Evolutionary conservation across 106 monocot genomes (phyloP).

Genomic region (Hemerocallis citrina): DNA sequence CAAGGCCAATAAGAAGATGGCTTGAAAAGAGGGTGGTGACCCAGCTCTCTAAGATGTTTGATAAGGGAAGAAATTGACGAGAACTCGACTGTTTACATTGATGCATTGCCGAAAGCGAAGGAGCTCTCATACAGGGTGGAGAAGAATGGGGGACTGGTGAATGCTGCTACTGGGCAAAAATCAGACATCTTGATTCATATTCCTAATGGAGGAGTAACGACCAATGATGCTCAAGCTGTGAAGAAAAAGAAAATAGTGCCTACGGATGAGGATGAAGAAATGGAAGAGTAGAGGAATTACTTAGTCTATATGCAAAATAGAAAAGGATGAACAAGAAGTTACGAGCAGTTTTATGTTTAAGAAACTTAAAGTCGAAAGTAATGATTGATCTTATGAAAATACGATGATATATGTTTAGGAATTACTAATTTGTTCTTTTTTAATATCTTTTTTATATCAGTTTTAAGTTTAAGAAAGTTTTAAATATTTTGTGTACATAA

Average conservation of each 20-base stretch:
- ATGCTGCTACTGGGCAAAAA: constrained; percentile 33
- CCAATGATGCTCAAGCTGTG: constrained; percentile 28
- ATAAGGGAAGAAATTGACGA: constrained; percentile 65
- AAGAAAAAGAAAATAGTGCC: constrained; percentile 37
- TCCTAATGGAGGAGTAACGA: constrained; percentile 16
- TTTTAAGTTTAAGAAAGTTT: no score
- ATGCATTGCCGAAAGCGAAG: constrained; percentile 33
- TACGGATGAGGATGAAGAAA: constrained; percentile 16
- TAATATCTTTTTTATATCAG: no score
- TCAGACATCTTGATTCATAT: constrained; percentile 46
- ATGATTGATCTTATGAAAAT: no score
- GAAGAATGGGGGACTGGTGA: constrained; percentile 50
- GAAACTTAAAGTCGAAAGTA: no score
- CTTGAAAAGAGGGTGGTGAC: constrained; percentile 84
- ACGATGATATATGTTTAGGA: no score
- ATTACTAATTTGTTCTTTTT: no score
- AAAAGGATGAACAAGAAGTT: no score
- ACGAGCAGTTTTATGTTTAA: no score
- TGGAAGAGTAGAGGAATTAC: no score
- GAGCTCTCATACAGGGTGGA: constrained; percentile 44
- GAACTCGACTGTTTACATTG: constrained; percentile 51
- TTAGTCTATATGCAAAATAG: no score
- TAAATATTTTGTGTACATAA: no score
- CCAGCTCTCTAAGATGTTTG: constrained; percentile 61
- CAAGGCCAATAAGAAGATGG: constrained; percentile 71